These are phyloP conservation scores for Fusarium zealandicum DNA, from an alignment of 2,329 filamentous ascomycete genomes.

Conservation along the genomic window DNA sequence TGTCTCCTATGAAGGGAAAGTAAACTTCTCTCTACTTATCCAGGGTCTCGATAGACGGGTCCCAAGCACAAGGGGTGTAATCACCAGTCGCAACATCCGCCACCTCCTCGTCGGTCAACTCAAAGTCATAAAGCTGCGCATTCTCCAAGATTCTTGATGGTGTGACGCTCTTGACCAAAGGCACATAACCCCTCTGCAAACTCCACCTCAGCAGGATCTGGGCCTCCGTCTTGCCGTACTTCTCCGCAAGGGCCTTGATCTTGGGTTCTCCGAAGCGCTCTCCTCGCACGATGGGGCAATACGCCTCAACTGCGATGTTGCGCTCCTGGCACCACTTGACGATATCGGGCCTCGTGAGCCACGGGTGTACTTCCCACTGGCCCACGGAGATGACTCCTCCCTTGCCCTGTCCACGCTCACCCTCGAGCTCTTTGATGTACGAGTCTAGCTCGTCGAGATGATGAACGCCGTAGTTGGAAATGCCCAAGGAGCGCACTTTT, in stretches of 20 bases:
- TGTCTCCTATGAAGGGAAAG: too few relatives aligned
- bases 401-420: constrained; percentile 66
- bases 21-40: constrained; percentile 45
- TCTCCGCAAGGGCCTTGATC: constrained; percentile 70
- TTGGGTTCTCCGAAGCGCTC: constrained; percentile 74
- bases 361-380: constrained; percentile 91
- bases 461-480: constrained; percentile 71
- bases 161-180: constrained; percentile 77
- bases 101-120: constrained; percentile 61
- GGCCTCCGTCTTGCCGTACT: constrained; percentile 75
- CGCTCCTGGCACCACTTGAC: constrained; percentile 75
- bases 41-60: constrained; percentile 58
- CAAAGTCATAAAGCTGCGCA: constrained; percentile 61
- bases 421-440: constrained; percentile 67
- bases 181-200: constrained; percentile 78
- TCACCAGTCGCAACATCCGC: constrained; percentile 57
- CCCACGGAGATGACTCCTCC: constrained; percentile 81
- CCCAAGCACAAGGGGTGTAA: constrained; percentile 64
- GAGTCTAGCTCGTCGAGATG: constrained; percentile 67
- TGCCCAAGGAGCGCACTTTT: constrained; percentile 66
- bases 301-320: constrained; percentile 69
- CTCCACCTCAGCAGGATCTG: constrained; percentile 85
- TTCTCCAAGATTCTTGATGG: constrained; percentile 72
- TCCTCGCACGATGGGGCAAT: constrained; percentile 69
- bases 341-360: constrained; percentile 82